Conservation (phyloP, 257 asterid genomes). For the Solanum rostratum region DNA sequence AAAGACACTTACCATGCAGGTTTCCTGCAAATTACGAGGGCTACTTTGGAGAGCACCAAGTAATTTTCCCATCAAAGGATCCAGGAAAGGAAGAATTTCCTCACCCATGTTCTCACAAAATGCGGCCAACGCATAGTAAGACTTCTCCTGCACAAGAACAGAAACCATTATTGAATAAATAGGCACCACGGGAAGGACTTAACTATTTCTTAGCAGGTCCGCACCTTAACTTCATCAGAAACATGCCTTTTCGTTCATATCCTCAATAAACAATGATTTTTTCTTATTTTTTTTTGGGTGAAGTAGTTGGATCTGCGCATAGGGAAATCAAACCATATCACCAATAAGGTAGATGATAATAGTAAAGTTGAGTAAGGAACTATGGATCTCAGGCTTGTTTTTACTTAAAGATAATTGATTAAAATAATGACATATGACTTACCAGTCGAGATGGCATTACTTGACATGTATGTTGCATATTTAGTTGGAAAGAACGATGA, state of each 20-base stretch:
- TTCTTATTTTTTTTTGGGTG: background rate
- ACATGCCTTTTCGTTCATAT: conserved; percentile 7
- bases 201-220: background rate
- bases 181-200: background rate
- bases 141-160: conserved; percentile 63
- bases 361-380: background rate
- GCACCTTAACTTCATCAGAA: conserved; percentile 98
- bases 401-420: background rate
- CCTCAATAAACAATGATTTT: too few species aligned
- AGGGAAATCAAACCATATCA: too few species aligned
- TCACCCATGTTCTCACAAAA: conserved; percentile 99
- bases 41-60: conserved; percentile 75
- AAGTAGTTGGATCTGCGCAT: background rate
- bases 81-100: conserved; percentile 88
- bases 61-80: conserved; percentile 82
- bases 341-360: too few species aligned
- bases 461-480: background rate
- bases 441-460: background rate
- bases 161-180: conserved; percentile 1
- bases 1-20: conserved; percentile 73
- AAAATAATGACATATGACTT: background rate
- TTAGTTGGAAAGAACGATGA: background rate
- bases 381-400: background rate
- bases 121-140: conserved; percentile 97
- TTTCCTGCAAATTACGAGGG: conserved; percentile 86